A percentile compares a stretch with the other conserved stretches of the same genome.
These are phyloP conservation scores for Penicillium digitatum DNA, from an alignment of 2,329 filamentous ascomycete species.

Conservation along the genomic window DNA sequence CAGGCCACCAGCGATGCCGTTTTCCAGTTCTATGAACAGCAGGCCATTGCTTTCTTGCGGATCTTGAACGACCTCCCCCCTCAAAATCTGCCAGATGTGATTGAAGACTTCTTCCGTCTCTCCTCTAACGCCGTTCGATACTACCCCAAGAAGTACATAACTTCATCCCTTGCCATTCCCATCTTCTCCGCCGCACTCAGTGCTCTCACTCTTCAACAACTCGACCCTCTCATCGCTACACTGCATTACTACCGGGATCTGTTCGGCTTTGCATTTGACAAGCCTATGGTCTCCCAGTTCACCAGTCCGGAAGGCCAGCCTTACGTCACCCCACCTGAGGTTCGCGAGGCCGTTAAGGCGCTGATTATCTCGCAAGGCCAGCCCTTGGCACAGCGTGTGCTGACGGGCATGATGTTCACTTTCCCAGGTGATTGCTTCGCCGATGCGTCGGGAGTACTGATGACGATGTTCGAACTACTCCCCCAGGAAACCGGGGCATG, in stretches of 20 bases:
- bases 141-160: conserved; percentile 79
- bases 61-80: conserved; percentile 81
- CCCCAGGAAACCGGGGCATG: conserved; percentile 74
- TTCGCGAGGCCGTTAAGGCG: conserved; percentile 68
- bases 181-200: conserved; percentile 86
- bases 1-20: conserved; percentile 78
- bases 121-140: conserved; percentile 88
- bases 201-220: conserved; percentile 81
- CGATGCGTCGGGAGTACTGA: conserved; percentile 86
- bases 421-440: conserved; percentile 95
- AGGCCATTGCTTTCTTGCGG: conserved; percentile 82
- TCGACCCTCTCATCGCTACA: conserved; percentile 84
- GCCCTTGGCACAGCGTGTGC: conserved; percentile 75
- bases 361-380: conserved; percentile 69
- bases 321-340: conserved; percentile 62
- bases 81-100: conserved; percentile 73
- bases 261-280: conserved; percentile 78
- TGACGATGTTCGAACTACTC: conserved; percentile 82
- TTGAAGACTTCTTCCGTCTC: conserved; percentile 95
- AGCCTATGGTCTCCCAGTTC: conserved; percentile 54
- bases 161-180: conserved; percentile 71
- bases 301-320: conserved; percentile 58
- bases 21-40: conserved; percentile 90
- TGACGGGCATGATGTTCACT: conserved; percentile 99
- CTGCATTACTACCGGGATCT: conserved; percentile 91